Evolutionary conservation across 2,329 filamentous ascomycete species (phyloP).

Genomic region (Endothia cerciana): DNA sequence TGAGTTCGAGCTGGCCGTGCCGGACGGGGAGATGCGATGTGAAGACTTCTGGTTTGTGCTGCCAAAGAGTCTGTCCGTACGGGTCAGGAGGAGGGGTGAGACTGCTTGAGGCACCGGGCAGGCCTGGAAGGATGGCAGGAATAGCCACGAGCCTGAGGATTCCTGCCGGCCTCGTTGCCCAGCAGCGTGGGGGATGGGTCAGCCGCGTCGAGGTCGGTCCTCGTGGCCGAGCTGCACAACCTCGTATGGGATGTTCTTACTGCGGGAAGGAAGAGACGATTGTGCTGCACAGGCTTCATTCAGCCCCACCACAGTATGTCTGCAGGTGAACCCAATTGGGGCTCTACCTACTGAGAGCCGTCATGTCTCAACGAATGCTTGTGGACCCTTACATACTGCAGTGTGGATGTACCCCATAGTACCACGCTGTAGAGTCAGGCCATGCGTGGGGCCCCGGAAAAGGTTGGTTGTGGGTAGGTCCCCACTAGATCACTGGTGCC

Average conservation of each 20-base stretch:
- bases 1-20: conserved; percentile 23
- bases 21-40: conserved; percentile 18
- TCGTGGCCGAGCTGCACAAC: neutral
- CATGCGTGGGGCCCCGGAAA: conserved; percentile 9
- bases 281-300: neutral
- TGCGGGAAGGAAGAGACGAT: neutral
- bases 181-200: neutral
- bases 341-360: neutral
- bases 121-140: neutral
- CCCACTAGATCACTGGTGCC: neutral
- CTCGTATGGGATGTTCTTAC: no score
- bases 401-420: no score
- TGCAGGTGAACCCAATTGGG: neutral
- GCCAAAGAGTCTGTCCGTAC: conserved; percentile 15
- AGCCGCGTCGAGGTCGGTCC: neutral
- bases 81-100: conserved; percentile 11
- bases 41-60: conserved; percentile 23
- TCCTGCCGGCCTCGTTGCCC: neutral
- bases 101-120: neutral
- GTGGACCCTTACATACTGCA: neutral
- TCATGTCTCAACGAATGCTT: no score
- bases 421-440: conserved; percentile 1
- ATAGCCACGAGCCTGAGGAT: neutral
- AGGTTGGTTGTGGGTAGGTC: neutral
- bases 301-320: neutral